Evolutionary conservation across 2,329 filamentous ascomycete species (phyloP), one percentile per base, ranked within the genome.

Genomic region (Colletotrichum higginsianum): DNA sequence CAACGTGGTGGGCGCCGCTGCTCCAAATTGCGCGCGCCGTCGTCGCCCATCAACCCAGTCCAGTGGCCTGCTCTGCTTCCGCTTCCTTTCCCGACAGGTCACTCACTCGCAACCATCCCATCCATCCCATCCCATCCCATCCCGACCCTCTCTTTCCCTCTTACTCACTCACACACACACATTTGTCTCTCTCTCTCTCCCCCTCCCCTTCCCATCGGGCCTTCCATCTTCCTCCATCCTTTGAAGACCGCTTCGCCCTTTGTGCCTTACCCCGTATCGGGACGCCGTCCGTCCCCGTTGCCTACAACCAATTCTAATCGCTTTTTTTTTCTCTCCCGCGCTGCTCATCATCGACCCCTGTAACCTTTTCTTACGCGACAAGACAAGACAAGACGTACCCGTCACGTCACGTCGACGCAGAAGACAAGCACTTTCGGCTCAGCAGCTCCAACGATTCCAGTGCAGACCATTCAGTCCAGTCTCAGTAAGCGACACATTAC

Each of bases 21-120:
- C 53, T 66, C 70, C 66, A 71, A 71, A 62, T 71, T 73, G 70
- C 66, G 49, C 61, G 67, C 62, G 63, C 65, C 35, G 46, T 47
- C 46, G 23, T 52, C 26, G 44, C 64, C 63, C 53, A 47, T 53
- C 50, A 38, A 38, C 35, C 35, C 35, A 38, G 9, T 38, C 35
- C 35, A 53, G 26, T 52, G 23, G 23, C 13, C 26, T 55, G 35
- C 26, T 55, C 52, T 11, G n/a, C 50, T 58, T 67, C 56, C 13
- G 11, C 56, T 49, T 55, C 44, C 47, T 46, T 56, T 21, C 23
- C 57, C 26, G 58, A 49, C 58, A 61, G 47, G 58, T 53, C 60
- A 58, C 65, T 53, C 60, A 58, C 67, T 35, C 52, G 35, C 52
- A 35, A 18, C 26, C 49, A 30, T 52, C 49, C 67, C 26, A 18